Evolutionary conservation across 345 rosid genomes (phyloP).

Genomic region (Lumnitzera racemosa): DNA sequence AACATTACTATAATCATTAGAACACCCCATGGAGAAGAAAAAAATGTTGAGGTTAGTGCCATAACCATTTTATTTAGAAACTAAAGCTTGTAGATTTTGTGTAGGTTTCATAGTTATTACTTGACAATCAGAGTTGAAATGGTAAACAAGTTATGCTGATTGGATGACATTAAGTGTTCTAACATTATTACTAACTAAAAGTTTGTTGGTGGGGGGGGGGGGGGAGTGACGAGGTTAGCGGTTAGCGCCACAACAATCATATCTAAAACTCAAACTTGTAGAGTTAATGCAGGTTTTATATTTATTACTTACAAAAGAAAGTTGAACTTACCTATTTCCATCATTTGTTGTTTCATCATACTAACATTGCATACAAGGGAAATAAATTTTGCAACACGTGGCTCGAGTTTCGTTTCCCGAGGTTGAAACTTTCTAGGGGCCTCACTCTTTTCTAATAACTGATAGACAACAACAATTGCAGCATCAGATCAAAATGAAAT

Average conservation of each 20-base stretch:
- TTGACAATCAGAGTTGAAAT: slow-evolving; percentile 7
- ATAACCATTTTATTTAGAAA: too few relatives aligned
- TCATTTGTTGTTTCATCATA: slow-evolving; percentile 92
- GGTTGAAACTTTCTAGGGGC: slow-evolving; percentile 38
- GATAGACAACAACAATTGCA: slow-evolving; percentile 9
- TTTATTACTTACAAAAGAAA: slow-evolving; percentile 7
- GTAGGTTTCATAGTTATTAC: background rate
- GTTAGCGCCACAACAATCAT: too few relatives aligned
- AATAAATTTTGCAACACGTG: slow-evolving; percentile 60
- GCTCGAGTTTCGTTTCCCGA: slow-evolving; percentile 59
- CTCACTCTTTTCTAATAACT: slow-evolving; percentile 35
- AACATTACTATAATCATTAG: too few relatives aligned
- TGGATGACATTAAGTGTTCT: too few relatives aligned
- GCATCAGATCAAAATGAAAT: too few relatives aligned
- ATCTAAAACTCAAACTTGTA: background rate
- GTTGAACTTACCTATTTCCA: slow-evolving; percentile 71
- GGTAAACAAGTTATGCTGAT: too few relatives aligned
- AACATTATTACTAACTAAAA: too few relatives aligned
- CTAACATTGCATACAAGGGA: slow-evolving; percentile 80
- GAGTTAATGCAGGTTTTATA: background rate
- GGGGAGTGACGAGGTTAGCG: too few relatives aligned
- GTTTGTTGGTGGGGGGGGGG: too few relatives aligned
- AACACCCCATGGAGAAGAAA: too few relatives aligned
- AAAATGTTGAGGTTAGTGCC: too few relatives aligned
- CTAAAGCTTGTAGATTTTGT: background rate